phyloP scores from a whole-genome alignment of 2,329 filamentous ascomycete species.

The Hymenoscyphus scutula region DNA sequence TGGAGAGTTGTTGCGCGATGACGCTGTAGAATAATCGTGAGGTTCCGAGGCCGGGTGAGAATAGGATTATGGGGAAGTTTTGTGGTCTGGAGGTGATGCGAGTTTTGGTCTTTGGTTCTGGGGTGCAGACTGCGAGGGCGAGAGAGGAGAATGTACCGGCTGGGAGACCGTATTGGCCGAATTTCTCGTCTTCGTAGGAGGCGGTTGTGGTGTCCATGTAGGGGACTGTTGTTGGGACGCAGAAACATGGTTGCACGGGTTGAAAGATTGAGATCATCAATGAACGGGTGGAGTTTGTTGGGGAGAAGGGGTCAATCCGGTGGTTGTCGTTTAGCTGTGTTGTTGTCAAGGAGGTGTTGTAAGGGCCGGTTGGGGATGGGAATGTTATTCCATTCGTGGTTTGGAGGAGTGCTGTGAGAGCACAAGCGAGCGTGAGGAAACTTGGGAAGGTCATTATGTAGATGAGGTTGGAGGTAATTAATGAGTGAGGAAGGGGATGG shows the following conservation, averaged over 20 bases:
- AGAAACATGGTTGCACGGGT: slow-evolving; percentile 23
- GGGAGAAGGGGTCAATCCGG: slow-evolving; percentile 33
- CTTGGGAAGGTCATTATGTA: too few species aligned
- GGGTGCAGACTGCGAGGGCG: slow-evolving; percentile 24
- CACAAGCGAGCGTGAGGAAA: neutral
- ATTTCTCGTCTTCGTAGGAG: slow-evolving; percentile 22
- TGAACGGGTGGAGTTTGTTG: slow-evolving; percentile 22
- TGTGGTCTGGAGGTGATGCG: neutral
- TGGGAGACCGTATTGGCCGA: slow-evolving; percentile 29
- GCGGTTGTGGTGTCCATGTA: slow-evolving; percentile 37
- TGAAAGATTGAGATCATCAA: slow-evolving; percentile 36
- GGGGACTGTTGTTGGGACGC: slow-evolving; percentile 12
- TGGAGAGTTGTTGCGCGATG: slow-evolving; percentile 36
- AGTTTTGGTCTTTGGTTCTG: neutral
- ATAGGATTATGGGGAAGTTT: slow-evolving; percentile 35
- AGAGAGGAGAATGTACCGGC: slow-evolving; percentile 32
- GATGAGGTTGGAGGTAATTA: too few species aligned
- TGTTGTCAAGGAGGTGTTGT: slow-evolving; percentile 22
- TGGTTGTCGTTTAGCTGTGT: slow-evolving; percentile 23
- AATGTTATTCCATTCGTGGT: neutral
- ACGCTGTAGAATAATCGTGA: slow-evolving; percentile 35
- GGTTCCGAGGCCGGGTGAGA: slow-evolving; percentile 35
- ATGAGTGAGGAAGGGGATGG: too few species aligned
- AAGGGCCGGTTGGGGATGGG: slow-evolving; percentile 6
- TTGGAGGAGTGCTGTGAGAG: neutral